Evolutionary conservation across 2,329 filamentous ascomycete species (phyloP).

Genomic region (Neurospora sp.): DNA sequence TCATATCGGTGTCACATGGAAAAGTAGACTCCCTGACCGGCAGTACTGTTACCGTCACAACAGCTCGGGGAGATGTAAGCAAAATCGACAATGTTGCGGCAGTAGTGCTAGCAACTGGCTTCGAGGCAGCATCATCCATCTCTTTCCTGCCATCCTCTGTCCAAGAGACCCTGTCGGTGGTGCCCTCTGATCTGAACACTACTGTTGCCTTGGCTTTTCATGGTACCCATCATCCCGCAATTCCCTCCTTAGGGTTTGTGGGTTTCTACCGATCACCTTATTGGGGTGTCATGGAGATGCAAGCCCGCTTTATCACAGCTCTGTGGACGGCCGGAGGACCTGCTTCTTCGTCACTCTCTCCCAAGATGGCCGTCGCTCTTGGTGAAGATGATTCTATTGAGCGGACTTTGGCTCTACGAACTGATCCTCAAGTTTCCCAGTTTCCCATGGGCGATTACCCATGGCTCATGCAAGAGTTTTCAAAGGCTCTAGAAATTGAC

Average conservation of each 20-base stretch:
- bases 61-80: slow-evolving; percentile 4
- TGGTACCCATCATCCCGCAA: slow-evolving; percentile 47
- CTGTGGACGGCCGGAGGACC: slow-evolving; percentile 39
- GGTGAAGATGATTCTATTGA: slow-evolving; percentile 33
- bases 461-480: slow-evolving; percentile 64
- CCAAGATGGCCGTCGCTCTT: slow-evolving; percentile 30
- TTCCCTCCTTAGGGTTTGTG: slow-evolving; percentile 64
- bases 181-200: slow-evolving; percentile 41
- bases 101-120: slow-evolving; percentile 68
- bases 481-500: slow-evolving; percentile 44
- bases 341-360: slow-evolving; percentile 13
- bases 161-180: slow-evolving; percentile 46
- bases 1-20: slow-evolving; percentile 43
- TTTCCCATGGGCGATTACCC: slow-evolving; percentile 79
- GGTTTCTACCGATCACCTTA: slow-evolving; percentile 79
- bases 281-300: slow-evolving; percentile 84
- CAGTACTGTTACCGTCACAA: slow-evolving; percentile 24
- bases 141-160: slow-evolving; percentile 51
- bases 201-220: slow-evolving; percentile 60
- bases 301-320: slow-evolving; percentile 57
- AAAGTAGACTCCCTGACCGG: slow-evolving; percentile 30
- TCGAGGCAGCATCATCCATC: slow-evolving; percentile 53
- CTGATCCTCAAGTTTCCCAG: slow-evolving; percentile 46
- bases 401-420: slow-evolving; percentile 40
- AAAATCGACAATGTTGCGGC: slow-evolving; percentile 49